Base-by-base conservation (phyloP, 1,284 basidiomycete species). In the Trichosporon ovoides region DNA sequence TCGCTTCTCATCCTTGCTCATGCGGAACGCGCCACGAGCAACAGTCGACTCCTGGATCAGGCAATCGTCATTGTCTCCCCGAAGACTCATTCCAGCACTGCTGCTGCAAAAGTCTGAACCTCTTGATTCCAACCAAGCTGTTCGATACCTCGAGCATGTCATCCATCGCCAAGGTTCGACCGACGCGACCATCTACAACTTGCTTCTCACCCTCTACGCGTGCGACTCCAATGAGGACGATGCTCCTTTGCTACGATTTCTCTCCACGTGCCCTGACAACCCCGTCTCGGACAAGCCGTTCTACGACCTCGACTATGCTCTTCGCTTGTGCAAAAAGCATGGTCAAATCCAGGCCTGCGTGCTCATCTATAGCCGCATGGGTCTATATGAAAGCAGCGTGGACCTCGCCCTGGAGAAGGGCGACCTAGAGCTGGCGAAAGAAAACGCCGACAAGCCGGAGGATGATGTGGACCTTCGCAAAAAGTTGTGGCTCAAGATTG, bases 291-390 rank as follows among this genome's bases (percentile, higher is more conserved):
- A 85, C 3, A 86, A 86, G 70, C 94, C 95, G 1, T 96, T 92
- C 75, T 98, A 93, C 72, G 95, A 98, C 68, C 83, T 98, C 37
- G 94, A 98, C 78, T 98, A 98, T 72, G 96, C 95, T 0, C 75
- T 99, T 59, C 85, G 96, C 10, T 78, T 96, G 48, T 98, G 94
- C 79, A 91, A 91, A 69, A 83, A 85, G 63, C 82, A 87, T 40
- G 85, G 86, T 6, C 82, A 89, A 50, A 89, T 85, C 31, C 90
- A 94, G 68, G 86, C 95, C 1, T 98, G 94, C 72, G 92, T 98
- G 40, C 88, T 92, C 68, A 95, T 99, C 58, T 98, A 98, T 77
- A 89, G 91, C 10, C 93, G 96, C 80, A 95, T 99, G 92, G 93
- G 91, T 0, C 78, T 98, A 52, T 97, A 88, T 80, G 96, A 98